phyloP scores from a whole-genome alignment of 129 eudicot species.

The Ambrosia artemisiifolia region DNA sequence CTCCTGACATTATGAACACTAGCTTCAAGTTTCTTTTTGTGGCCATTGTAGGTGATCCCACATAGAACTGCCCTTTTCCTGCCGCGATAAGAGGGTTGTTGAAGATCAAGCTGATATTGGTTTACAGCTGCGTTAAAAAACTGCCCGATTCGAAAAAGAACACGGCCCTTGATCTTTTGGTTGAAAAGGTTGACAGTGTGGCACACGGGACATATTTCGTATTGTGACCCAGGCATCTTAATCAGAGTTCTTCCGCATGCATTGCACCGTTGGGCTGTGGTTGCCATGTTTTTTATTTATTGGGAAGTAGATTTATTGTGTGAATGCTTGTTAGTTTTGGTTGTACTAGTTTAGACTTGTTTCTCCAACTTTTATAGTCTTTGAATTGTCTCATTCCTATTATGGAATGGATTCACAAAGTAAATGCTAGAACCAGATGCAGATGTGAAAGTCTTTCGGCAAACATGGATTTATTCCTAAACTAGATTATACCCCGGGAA shows the following conservation, averaged over 20 bases:
- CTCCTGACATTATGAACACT: slow-evolving; percentile 50
- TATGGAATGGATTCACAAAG: background rate
- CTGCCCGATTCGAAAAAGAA: slow-evolving; percentile 16
- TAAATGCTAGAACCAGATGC: slow-evolving; percentile 25
- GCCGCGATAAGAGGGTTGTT: slow-evolving; percentile 29
- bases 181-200: slow-evolving; percentile 3
- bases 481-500: no score
- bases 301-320: background rate
- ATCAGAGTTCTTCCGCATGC: slow-evolving; percentile 35
- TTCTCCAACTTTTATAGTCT: slow-evolving; percentile 12
- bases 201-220: slow-evolving; percentile 47
- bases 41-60: slow-evolving; percentile 62
- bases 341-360: background rate
- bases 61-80: slow-evolving; percentile 65
- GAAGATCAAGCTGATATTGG: slow-evolving; percentile 17
- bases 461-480: background rate
- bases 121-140: slow-evolving; percentile 9
- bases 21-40: slow-evolving; percentile 48
- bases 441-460: slow-evolving; percentile 6
- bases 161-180: slow-evolving; percentile 26
- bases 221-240: slow-evolving; percentile 36
- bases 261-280: slow-evolving; percentile 36
- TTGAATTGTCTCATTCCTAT: background rate
- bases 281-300: slow-evolving; percentile 6
- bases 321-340: slow-evolving; percentile 19